Evolutionary conservation across 2,329 filamentous ascomycete genomes (phyloP).

Genomic region (Arthrinium phaeospermum): DNA sequence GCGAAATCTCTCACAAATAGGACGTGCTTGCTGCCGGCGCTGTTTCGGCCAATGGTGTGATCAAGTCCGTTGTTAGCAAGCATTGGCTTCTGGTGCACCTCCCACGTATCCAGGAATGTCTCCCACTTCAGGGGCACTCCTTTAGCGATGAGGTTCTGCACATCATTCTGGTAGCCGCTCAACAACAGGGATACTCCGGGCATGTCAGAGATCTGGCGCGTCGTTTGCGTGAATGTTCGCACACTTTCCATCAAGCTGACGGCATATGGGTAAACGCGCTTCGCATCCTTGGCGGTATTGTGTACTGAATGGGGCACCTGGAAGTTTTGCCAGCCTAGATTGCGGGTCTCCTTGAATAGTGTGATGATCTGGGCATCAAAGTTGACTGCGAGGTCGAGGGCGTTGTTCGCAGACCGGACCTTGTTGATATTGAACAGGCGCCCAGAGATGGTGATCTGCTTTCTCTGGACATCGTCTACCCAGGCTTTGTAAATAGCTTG

Average conservation of each 20-base stretch:
- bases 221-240: slow-evolving; percentile 88
- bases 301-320: slow-evolving; percentile 92
- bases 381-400: slow-evolving; percentile 88
- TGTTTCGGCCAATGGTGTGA: slow-evolving; percentile 56
- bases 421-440: slow-evolving; percentile 89
- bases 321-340: slow-evolving; percentile 93
- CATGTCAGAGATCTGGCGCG: slow-evolving; percentile 83
- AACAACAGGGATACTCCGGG: slow-evolving; percentile 85
- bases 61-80: slow-evolving; percentile 66
- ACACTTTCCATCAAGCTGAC: slow-evolving; percentile 99
- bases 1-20: slow-evolving; percentile 96
- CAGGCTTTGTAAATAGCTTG: slow-evolving; percentile 94
- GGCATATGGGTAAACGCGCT: slow-evolving; percentile 95
- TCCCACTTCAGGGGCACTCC: slow-evolving; percentile 95
- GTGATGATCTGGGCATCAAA: slow-evolving; percentile 98
- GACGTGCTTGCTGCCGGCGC: slow-evolving; percentile 88
- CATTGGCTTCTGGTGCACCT: slow-evolving; percentile 76
- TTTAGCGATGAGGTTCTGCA: slow-evolving; percentile 81
- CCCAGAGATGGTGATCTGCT: slow-evolving; percentile 90
- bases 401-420: slow-evolving; percentile 88
- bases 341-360: slow-evolving; percentile 97
- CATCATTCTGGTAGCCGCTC: slow-evolving; percentile 90
- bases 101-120: slow-evolving; percentile 96
- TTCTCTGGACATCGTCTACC: slow-evolving; percentile 86
- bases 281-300: slow-evolving; percentile 98